These are phyloP conservation scores for Aureobasidium sp. DNA, from an alignment of 2,329 filamentous ascomycete genomes.

Conservation along the genomic window DNA sequence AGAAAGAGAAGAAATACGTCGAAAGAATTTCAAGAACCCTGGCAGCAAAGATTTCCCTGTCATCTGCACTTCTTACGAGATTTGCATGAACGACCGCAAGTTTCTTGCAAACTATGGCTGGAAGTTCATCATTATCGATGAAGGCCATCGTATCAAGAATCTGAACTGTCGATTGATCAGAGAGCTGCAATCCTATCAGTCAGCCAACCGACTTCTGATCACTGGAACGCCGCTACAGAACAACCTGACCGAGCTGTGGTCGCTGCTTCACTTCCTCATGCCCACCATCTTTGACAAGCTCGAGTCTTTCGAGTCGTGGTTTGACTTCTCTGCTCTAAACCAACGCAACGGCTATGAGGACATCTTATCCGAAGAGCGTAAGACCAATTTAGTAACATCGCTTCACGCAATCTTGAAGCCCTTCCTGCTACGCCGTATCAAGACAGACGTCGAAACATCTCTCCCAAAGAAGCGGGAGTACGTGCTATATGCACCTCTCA, in stretches of 20 bases:
- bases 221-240: conserved; percentile 95
- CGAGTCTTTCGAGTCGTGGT: conserved; percentile 91
- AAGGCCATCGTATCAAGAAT: conserved; percentile 96
- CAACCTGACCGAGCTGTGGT: conserved; percentile 92
- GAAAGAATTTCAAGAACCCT: conserved; percentile 61
- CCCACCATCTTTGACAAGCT: conserved; percentile 90
- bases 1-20: conserved; percentile 68
- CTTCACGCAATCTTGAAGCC: conserved; percentile 91
- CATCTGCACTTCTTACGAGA: conserved; percentile 92
- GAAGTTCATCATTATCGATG: conserved; percentile 98
- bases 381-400: conserved; percentile 71
- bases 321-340: conserved; percentile 87
- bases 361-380: conserved; percentile 69
- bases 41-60: conserved; percentile 71
- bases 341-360: conserved; percentile 73
- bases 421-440: conserved; percentile 77
- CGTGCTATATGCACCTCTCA: conserved; percentile 87
- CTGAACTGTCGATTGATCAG: conserved; percentile 87
- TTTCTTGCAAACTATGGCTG: conserved; percentile 77
- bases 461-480: conserved; percentile 97
- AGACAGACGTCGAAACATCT: conserved; percentile 83
- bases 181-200: conserved; percentile 79
- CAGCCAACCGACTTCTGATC: conserved; percentile 82
- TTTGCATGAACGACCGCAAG: conserved; percentile 83
- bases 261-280: conserved; percentile 82